Evolutionary conservation across 2,329 filamentous ascomycete genomes (phyloP).

Genomic region (Aspergillus hortae): DNA sequence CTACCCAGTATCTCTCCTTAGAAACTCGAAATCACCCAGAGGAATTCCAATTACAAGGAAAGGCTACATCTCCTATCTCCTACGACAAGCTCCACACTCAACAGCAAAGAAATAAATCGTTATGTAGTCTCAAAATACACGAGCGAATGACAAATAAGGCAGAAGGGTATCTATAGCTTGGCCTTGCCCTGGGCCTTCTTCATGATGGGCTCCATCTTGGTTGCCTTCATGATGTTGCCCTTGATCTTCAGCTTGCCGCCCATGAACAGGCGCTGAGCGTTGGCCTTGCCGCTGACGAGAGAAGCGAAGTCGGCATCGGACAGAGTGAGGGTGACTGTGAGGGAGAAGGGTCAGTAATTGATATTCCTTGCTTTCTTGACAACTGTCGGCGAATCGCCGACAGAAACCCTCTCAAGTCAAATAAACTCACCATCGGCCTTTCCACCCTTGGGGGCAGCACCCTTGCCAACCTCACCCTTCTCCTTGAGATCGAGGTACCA

Average conservation of each 20-base stretch:
- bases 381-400: neutral
- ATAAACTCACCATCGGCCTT: slow-evolving; percentile 72
- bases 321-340: slow-evolving; percentile 74
- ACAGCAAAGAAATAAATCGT: slow-evolving; percentile 1
- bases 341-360: neutral
- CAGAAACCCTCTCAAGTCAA: neutral
- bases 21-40: too few species aligned
- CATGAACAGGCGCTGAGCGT: slow-evolving; percentile 96
- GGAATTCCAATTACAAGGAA: neutral
- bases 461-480: slow-evolving; percentile 76
- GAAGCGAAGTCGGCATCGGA: slow-evolving; percentile 83
- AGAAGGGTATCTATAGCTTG: slow-evolving; percentile 64
- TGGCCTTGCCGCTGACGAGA: slow-evolving; percentile 81
- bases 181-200: slow-evolving; percentile 82
- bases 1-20: too few species aligned
- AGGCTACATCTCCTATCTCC: neutral
- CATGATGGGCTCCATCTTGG: slow-evolving; percentile 88
- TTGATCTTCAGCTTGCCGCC: slow-evolving; percentile 97
- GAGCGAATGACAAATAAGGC: neutral
- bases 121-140: slow-evolving; percentile 12
- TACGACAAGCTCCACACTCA: too few species aligned
- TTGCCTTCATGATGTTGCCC: slow-evolving; percentile 97
- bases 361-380: too few species aligned
- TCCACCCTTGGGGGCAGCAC: slow-evolving; percentile 61
- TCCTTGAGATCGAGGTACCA: slow-evolving; percentile 98